Percentiles rank a stretch among this genome's conserved stretches.
Evolutionary conservation across 768 basidiomycete species (phyloP).

Genomic region (Boletus pseudo-olivaceus): DNA sequence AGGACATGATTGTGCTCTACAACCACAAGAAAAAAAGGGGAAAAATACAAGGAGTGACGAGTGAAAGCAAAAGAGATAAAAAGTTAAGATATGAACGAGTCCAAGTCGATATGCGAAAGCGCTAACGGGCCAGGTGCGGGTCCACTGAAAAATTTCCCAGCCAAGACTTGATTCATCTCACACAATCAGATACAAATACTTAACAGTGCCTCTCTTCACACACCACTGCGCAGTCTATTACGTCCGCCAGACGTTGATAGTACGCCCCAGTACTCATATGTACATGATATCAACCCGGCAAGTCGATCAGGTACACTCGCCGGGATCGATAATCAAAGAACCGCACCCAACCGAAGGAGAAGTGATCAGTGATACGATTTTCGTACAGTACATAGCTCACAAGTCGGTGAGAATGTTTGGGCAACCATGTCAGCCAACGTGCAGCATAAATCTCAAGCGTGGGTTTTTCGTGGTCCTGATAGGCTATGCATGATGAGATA

Average conservation of each 20-base stretch:
- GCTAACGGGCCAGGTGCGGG: background rate
- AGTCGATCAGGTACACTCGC: background rate
- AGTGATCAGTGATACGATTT: background rate
- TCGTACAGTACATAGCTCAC: too few relatives aligned
- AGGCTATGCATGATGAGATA: too few relatives aligned
- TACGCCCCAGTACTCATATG: too few relatives aligned
- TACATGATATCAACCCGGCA: background rate
- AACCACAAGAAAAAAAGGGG: background rate
- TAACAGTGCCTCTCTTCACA: too few relatives aligned
- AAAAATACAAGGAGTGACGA: slow-evolving; percentile 1
- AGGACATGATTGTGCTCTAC: slow-evolving; percentile 12
- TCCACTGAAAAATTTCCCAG: slow-evolving; percentile 16
- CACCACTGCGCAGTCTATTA: background rate
- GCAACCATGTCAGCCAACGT: too few relatives aligned
- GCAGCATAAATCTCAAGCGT: too few relatives aligned
- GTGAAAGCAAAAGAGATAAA: background rate
- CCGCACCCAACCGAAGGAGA: background rate
- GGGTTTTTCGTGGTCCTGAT: too few relatives aligned
- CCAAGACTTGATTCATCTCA: slow-evolving; percentile 3
- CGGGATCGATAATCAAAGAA: background rate
- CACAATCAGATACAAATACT: slow-evolving; percentile 21
- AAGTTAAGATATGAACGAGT: background rate
- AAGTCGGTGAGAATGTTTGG: too few relatives aligned
- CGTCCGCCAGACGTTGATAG: background rate
- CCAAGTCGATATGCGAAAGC: background rate